phyloP scores from a whole-genome alignment of 768 basidiomycete genomes.

The Amanita brunnescens region DNA sequence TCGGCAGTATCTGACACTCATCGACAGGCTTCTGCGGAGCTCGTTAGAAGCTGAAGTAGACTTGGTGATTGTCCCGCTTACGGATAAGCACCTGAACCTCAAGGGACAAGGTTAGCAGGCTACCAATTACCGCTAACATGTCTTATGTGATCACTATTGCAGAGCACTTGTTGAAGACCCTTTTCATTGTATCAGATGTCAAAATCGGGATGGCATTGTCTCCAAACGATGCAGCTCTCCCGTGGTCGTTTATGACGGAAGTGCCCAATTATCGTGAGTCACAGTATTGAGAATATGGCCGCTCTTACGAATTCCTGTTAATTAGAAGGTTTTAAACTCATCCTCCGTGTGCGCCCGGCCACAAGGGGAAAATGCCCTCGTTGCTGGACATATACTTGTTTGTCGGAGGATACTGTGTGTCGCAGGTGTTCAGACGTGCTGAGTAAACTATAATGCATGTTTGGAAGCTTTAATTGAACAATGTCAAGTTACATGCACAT shows the following conservation, averaged over 20 bases:
- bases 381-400: constrained; percentile 77
- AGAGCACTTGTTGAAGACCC: constrained; percentile 59
- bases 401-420: constrained; percentile 48
- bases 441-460: background rate
- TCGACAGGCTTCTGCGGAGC: constrained; percentile 54
- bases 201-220: constrained; percentile 39
- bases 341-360: constrained; percentile 56
- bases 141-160: constrained; percentile 1
- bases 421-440: constrained; percentile 42
- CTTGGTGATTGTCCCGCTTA: constrained; percentile 39
- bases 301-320: background rate
- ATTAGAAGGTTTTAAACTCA: constrained; percentile 22
- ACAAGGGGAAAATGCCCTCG: constrained; percentile 70
- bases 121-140: background rate
- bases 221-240: constrained; percentile 26
- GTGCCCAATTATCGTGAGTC: constrained; percentile 38
- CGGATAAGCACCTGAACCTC: constrained; percentile 29
- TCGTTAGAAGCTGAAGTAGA: constrained; percentile 73
- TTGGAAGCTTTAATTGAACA: no score
- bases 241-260: constrained; percentile 42
- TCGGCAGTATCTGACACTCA: background rate
- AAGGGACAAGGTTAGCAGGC: constrained; percentile 28
- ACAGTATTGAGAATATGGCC: background rate
- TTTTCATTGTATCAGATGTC: constrained; percentile 79
- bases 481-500: no score